Evolutionary conservation across 2,329 filamentous ascomycete genomes (phyloP).

Genomic region (Coniochaeta sp.): DNA sequence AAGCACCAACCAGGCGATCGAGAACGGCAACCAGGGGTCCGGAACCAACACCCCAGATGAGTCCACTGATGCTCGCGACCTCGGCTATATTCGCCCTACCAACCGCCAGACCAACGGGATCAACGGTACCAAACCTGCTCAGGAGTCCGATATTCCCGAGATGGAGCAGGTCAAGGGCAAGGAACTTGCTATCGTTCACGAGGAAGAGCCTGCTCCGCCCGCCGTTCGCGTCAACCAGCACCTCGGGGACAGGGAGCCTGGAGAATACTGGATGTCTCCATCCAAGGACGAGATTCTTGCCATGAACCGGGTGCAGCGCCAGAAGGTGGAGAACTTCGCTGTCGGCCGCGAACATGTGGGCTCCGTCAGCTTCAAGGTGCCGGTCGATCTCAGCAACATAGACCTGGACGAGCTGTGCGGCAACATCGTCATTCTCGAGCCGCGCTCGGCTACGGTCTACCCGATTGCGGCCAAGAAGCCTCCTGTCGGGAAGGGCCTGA

Average conservation of each 20-base stretch:
- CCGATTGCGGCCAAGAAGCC: constrained; percentile 71
- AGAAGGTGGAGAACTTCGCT: constrained; percentile 65
- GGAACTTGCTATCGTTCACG: constrained; percentile 71
- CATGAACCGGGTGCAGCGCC: constrained; percentile 74
- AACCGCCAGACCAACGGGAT: constrained; percentile 30
- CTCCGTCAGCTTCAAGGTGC: constrained; percentile 70
- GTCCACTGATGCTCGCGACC: constrained; percentile 47
- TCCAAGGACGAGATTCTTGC: constrained; percentile 64
- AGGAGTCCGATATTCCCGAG: constrained; percentile 31
- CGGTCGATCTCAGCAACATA: constrained; percentile 75
- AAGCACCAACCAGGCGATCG: constrained; percentile 39
- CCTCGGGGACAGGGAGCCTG: constrained; percentile 38
- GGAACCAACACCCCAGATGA: constrained; percentile 35
- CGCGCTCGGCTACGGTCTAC: constrained; percentile 84
- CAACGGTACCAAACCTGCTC: constrained; percentile 32
- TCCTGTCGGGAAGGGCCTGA: constrained; percentile 76
- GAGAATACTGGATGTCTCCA: constrained; percentile 83
- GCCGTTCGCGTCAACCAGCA: constrained; percentile 26
- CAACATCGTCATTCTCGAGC: constrained; percentile 66
- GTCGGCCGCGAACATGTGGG: constrained; percentile 81
- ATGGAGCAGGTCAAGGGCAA: constrained; percentile 68
- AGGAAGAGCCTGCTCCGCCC: constrained; percentile 48
- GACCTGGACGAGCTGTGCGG: constrained; percentile 75
- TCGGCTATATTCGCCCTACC: constrained; percentile 51
- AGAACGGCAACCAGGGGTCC: constrained; percentile 26